Conservation (phyloP, 768 basidiomycete genomes). For the Lactarius tabidus region DNA sequence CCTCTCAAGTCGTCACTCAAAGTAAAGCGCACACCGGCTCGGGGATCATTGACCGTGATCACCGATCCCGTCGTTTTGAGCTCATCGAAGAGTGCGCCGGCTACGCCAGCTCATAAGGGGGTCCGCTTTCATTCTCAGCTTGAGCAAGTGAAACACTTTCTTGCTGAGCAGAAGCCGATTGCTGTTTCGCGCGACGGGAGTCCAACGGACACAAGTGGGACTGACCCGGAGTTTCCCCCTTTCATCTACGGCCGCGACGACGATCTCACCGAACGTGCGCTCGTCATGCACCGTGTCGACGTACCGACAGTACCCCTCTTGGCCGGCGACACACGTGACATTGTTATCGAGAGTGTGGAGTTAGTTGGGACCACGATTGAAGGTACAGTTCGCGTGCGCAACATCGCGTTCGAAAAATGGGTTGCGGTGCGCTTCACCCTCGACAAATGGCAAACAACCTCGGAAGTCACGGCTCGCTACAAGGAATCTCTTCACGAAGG, state of each 20-base stretch:
- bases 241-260: slow-evolving; percentile 53
- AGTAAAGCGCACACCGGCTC: slow-evolving; percentile 46
- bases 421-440: slow-evolving; percentile 89
- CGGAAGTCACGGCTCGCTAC: slow-evolving; percentile 82
- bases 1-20: slow-evolving; percentile 91
- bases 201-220: slow-evolving; percentile 78
- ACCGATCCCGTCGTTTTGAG: slow-evolving; percentile 35
- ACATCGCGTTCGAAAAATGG: slow-evolving; percentile 84
- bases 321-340: slow-evolving; percentile 39
- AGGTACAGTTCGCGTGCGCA: slow-evolving; percentile 78
- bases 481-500: slow-evolving; percentile 40
- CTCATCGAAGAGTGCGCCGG: slow-evolving; percentile 69
- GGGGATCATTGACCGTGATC: slow-evolving; percentile 50
- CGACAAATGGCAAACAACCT: slow-evolving; percentile 94
- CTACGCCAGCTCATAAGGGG: slow-evolving; percentile 76
- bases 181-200: slow-evolving; percentile 90
- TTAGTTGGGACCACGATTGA: slow-evolving; percentile 52
- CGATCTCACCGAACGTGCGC: slow-evolving; percentile 32
- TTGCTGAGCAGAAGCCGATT: slow-evolving; percentile 91
- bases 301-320: slow-evolving; percentile 44
- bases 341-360: slow-evolving; percentile 52
- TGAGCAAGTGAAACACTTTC: slow-evolving; percentile 92
- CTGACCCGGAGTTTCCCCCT: slow-evolving; percentile 71
- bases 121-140: slow-evolving; percentile 92
- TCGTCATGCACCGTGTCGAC: slow-evolving; percentile 64